Base-by-base conservation (phyloP, 2,329 filamentous ascomycete genomes). In the Chlorencoelia australis region DNA sequence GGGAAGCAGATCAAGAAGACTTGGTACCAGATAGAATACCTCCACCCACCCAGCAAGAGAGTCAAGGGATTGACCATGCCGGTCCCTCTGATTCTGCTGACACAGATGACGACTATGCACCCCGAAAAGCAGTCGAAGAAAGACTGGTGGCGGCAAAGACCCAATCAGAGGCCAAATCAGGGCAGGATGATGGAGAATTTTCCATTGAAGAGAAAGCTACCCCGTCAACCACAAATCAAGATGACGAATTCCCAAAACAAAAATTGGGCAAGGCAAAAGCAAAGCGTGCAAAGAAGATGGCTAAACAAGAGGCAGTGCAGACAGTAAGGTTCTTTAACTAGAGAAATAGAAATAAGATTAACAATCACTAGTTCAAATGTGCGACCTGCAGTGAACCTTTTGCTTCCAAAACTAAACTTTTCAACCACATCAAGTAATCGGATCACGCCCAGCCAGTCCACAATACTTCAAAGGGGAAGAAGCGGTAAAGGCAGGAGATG, bases 391-490 rank as follows among this genome's bases (percentile, higher is more conserved):
- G 67, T 29, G 67, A 65, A 9, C 59, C 57, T 0, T 83, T 82
- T 48, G 44, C 67, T 1, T 75, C 71, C 1, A 77, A 73, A 45
- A 76, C 65, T n/a, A 69, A 69, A 44, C 52, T 83, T 22, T 80
- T 80, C 50, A 60, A 69, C 41, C 79, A 83, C 57, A 62, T 82
- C 35, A 68, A 71, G 47, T 65, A 71, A 16, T 55, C 65, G 14
- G 56, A 57, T 15, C 76, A 82, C 60, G 74, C 71, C 5, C 68
- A 71, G 34, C 62, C 61, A 9, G 46, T 60, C 16, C 14, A 48
- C 19, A 51, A 52, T 30, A 19, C 24, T 16, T 33, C n/a, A 7
- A 54, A 48, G 24, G 43, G 42, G n/a, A 50, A 45, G 35, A 49
- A 45, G 10, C 49, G 33, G 17, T 49, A 40, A 13, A 37, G 36